Evolutionary conservation across 2,329 filamentous ascomycete species (phyloP).

Genomic region (Epichloe bromicola): DNA sequence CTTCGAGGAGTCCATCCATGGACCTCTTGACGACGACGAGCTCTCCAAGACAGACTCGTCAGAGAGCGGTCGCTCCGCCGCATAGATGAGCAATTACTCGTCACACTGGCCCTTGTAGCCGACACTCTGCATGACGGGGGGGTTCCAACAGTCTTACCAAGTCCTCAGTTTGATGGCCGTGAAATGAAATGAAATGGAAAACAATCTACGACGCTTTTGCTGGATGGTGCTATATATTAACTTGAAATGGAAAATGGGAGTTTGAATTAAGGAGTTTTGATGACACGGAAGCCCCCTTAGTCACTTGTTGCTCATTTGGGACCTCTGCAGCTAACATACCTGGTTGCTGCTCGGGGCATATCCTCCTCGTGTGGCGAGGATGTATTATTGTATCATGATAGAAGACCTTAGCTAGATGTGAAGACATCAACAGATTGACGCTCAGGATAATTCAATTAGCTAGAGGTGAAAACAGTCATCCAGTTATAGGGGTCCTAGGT

Average conservation of each 20-base stretch:
- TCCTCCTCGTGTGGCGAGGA: slow-evolving; percentile 10
- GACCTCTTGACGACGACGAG: slow-evolving; percentile 47
- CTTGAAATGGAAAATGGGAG: not conserved
- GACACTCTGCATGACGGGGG: slow-evolving; percentile 3
- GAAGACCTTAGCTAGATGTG: not conserved
- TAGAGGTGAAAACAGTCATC: too few species aligned
- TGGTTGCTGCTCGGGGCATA: not conserved
- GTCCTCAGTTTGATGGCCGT: not conserved
- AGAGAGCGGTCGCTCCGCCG: slow-evolving; percentile 45
- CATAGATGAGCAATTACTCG: slow-evolving; percentile 16
- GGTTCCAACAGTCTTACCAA: not conserved
- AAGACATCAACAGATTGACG: not conserved
- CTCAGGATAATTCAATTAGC: too few species aligned
- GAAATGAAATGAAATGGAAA: slow-evolving; percentile 13
- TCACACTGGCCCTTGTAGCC: slow-evolving; percentile 11
- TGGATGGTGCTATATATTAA: slow-evolving; percentile 1
- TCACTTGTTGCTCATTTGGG: slow-evolving; percentile 10
- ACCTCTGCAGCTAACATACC: slow-evolving; percentile 10
- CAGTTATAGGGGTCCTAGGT: too few species aligned
- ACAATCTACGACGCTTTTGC: slow-evolving; percentile 8
- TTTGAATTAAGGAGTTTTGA: slow-evolving; percentile 4
- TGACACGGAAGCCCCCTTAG: slow-evolving; percentile 1
- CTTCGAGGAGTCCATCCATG: slow-evolving; percentile 78
- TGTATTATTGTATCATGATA: slow-evolving; percentile 19
- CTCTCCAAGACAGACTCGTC: slow-evolving; percentile 44